phyloP scores from a whole-genome alignment of 176 grass and related monocot species.

The Echinochloa phyllopogon region DNA sequence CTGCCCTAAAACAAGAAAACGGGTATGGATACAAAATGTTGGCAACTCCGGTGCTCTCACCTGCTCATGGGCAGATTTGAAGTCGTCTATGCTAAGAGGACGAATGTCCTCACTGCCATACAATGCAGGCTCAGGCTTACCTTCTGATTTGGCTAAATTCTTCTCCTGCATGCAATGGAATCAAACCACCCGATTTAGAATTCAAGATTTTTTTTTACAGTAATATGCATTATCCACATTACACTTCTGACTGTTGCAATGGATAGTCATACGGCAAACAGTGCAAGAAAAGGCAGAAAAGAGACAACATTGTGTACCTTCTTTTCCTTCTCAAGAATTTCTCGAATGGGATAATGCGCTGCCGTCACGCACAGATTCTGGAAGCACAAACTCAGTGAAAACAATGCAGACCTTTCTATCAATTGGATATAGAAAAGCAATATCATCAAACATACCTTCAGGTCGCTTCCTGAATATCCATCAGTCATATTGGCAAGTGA shows the following conservation, averaged over 20 bases:
- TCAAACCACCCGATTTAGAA: background rate
- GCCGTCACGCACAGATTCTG: conserved; percentile 98
- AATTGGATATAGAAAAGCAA: conserved; percentile 11
- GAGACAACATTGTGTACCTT: conserved; percentile 58
- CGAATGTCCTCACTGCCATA: conserved; percentile 87
- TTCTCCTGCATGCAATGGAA: conserved; percentile 63
- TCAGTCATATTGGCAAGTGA: conserved; percentile 92
- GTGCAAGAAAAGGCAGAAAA: conserved; percentile 16
- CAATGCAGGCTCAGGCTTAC: conserved; percentile 67
- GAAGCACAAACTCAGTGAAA: conserved; percentile 41
- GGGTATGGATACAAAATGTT: background rate
- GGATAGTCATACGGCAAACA: background rate
- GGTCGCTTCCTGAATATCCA: conserved; percentile 98
- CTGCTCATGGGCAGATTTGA: conserved; percentile 99
- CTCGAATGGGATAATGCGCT: conserved; percentile 93
- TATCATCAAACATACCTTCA: conserved; percentile 74
- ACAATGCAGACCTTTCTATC: background rate
- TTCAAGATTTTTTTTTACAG: background rate
- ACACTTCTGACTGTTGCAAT: background rate
- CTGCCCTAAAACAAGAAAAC: background rate
- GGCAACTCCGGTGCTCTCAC: conserved; percentile 44
- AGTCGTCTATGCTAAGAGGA: conserved; percentile 83
- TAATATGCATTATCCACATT: background rate
- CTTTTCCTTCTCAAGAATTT: conserved; percentile 99
- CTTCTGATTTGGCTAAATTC: conserved; percentile 66